Base-by-base conservation (phyloP, 768 basidiomycete genomes). In the Mycena indigotica region DNA sequence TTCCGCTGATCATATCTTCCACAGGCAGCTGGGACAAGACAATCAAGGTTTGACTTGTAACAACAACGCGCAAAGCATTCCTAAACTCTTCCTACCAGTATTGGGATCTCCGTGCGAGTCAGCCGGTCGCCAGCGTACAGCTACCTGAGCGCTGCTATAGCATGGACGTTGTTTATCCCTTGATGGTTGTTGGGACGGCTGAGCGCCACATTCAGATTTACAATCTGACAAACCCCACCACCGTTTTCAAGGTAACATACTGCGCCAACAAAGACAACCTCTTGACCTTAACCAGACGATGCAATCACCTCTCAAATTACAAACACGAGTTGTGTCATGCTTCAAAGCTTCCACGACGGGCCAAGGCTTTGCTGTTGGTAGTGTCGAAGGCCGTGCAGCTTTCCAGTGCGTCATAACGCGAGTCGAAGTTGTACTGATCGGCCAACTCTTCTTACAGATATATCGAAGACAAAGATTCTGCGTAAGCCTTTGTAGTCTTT, bases 11-110 rank as follows among this genome's bases (percentile, higher is more conserved):
- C 35, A 10, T 38, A n/a, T 10, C n/a, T 38, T n/a, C 35, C 12
- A 98, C 96, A 1, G 97, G 95, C 10, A 94, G 93, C 52, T 99
- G 97, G 97, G 96, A 99, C 72, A 96, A 96, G 75, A 96, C 93
- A 1, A 74, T 98, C 69, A 96, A 95, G 81, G 95, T 95, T 63
- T 54, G 75, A 67, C 2, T 58, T 62, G 24, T 59, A 32, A 32
- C 52, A 38, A 49, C 52, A n/a, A n/a, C n/a, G n/a, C n/a, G n/a
- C 1, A 39, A 45, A 50, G 50, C n/a, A 24, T 29, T 38, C 46
- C 25, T 28, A 39, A 51, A 16, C 53, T 35, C 30, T 21, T 28
- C 55, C 15, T 5, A 30, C 17, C 65, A 97, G 93, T 98, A 97
- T 67, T 98, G 95, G 95, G 93, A 97, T 72, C 72, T 95, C 59